A percentile compares a stretch with the other conserved stretches of the same genome.
phyloP scores from a whole-genome alignment of 2,329 filamentous ascomycete species.

The Epichloe gansuensis region DNA sequence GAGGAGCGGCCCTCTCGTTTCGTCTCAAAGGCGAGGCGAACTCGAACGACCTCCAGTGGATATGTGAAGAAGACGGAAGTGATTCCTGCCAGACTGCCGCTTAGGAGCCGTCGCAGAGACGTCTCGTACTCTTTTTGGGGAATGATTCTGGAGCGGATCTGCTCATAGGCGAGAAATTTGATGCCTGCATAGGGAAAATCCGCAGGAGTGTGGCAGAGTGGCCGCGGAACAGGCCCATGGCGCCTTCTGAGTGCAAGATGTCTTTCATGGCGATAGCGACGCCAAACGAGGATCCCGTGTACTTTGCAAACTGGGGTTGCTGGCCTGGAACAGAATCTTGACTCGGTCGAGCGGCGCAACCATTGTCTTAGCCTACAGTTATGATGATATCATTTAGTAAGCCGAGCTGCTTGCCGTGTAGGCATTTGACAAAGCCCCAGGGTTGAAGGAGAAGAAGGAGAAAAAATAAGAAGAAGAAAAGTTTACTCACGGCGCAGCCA shows the following conservation, averaged over 20 bases:
- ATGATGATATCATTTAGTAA: neutral
- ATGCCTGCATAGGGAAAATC: conserved; percentile 95
- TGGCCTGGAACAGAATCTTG: conserved; percentile 96
- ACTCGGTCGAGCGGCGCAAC: conserved; percentile 94
- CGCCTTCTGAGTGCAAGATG: conserved; percentile 67
- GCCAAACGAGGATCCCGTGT: conserved; percentile 79
- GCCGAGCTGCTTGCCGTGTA: too few species aligned
- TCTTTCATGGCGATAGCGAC: conserved; percentile 71
- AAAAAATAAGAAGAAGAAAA: neutral
- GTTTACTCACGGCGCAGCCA: conserved; percentile 67
- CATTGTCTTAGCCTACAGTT: conserved; percentile 71
- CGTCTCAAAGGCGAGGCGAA: conserved; percentile 90
- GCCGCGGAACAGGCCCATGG: conserved; percentile 72
- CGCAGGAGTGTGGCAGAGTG: conserved; percentile 88
- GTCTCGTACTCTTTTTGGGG: conserved; percentile 64
- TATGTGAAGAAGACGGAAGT: conserved; percentile 95
- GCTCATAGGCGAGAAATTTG: conserved; percentile 96
- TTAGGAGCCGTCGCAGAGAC: conserved; percentile 58
- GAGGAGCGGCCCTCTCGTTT: conserved; percentile 59
- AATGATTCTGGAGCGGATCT: conserved; percentile 75
- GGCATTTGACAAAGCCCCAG: too few species aligned
- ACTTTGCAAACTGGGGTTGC: conserved; percentile 87
- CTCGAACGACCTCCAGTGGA: conserved; percentile 82
- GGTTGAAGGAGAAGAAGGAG: neutral
- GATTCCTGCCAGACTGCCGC: conserved; percentile 67